Percentiles rank a stretch among this genome's conserved stretches.
phyloP scores from a whole-genome alignment of 169 alveolate species.

The Pseudocohnilembus persalinus region DNA sequence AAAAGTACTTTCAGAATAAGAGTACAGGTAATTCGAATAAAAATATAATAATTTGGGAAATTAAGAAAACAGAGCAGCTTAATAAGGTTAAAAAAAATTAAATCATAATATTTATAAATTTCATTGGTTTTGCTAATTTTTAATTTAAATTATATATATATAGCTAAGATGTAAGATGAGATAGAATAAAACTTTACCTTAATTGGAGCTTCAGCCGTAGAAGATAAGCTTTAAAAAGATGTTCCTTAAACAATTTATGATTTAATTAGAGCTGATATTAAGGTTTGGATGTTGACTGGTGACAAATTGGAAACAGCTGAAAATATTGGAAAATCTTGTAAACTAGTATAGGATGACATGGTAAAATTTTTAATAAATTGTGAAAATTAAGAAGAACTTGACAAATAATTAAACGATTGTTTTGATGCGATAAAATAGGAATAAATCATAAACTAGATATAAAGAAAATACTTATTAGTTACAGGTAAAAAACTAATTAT shows the following conservation, averaged over 20 bases:
- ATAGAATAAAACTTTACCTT: slow-evolving; percentile 75
- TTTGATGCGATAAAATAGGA: slow-evolving; percentile 10
- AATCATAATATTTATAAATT: slow-evolving; percentile 45
- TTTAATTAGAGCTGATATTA: slow-evolving; percentile 62
- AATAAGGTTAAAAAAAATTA: slow-evolving; percentile 39
- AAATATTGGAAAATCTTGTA: slow-evolving; percentile 84
- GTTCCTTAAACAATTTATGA: slow-evolving; percentile 72
- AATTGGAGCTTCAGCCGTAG: slow-evolving; percentile 90
- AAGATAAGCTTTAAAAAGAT: slow-evolving; percentile 83
- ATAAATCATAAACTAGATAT: slow-evolving; percentile 8
- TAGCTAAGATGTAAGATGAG: slow-evolving; percentile 64
- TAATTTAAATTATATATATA: slow-evolving; percentile 45
- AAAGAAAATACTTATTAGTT: slow-evolving; percentile 12
- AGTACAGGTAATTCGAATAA: slow-evolving; percentile 62
- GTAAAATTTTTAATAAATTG: slow-evolving; percentile 25
- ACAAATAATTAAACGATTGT: slow-evolving; percentile 13
- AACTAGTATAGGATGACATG: slow-evolving; percentile 53
- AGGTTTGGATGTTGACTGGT: slow-evolving; percentile 88
- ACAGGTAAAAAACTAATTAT: not conserved
- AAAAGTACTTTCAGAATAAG: slow-evolving; percentile 64
- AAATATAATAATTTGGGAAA: slow-evolving; percentile 57
- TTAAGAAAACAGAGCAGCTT: slow-evolving; percentile 48
- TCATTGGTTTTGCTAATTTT: slow-evolving; percentile 49
- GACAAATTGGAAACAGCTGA: slow-evolving; percentile 90
- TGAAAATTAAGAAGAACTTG: slow-evolving; percentile 3